These are phyloP conservation scores for Amylocystis lapponica DNA, from an alignment of 768 basidiomycete species.

Conservation along the genomic window DNA sequence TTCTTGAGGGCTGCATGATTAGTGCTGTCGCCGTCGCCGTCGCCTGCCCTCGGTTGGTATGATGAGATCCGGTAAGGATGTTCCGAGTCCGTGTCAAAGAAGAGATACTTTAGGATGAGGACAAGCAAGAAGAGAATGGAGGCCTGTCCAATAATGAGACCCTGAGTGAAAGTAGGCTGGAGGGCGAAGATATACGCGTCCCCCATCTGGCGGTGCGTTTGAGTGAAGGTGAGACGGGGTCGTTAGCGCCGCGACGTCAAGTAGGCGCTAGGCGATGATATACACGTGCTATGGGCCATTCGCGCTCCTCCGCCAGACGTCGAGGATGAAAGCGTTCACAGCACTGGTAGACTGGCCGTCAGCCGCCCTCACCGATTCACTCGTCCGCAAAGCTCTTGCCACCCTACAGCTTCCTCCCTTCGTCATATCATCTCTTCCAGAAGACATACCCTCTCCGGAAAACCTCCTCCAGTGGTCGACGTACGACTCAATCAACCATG, in stretches of 20 bases:
- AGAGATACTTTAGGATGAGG: slow-evolving; percentile 89
- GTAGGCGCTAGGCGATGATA: not conserved
- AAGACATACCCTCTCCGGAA: slow-evolving; percentile 5
- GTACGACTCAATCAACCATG: slow-evolving; percentile 83
- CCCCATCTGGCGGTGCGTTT: slow-evolving; percentile 25
- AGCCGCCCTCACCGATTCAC: slow-evolving; percentile 47
- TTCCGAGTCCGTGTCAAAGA: slow-evolving; percentile 70
- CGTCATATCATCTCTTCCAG: slow-evolving; percentile 20
- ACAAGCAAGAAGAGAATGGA: slow-evolving; percentile 75
- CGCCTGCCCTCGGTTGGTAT: slow-evolving; percentile 53
- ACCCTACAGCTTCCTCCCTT: slow-evolving; percentile 24
- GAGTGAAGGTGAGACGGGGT: slow-evolving; percentile 1
- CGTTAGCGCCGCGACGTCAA: too few species aligned
- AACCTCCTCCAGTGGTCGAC: slow-evolving; percentile 73
- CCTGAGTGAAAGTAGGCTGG: slow-evolving; percentile 92
- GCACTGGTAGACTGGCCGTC: slow-evolving; percentile 49
- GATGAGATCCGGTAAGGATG: slow-evolving; percentile 48
- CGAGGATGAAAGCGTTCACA: slow-evolving; percentile 12
- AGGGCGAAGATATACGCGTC: slow-evolving; percentile 64
- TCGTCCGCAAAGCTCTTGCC: slow-evolving; percentile 40
- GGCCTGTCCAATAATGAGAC: slow-evolving; percentile 86
- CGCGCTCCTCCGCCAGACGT: not conserved
- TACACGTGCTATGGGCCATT: not conserved
- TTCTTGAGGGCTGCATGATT: too few species aligned
- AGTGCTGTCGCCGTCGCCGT: slow-evolving; percentile 21